These are phyloP conservation scores for Ambrosia hybrid DNA, from an alignment of 140 eudicot genomes.

Conservation along the genomic window DNA sequence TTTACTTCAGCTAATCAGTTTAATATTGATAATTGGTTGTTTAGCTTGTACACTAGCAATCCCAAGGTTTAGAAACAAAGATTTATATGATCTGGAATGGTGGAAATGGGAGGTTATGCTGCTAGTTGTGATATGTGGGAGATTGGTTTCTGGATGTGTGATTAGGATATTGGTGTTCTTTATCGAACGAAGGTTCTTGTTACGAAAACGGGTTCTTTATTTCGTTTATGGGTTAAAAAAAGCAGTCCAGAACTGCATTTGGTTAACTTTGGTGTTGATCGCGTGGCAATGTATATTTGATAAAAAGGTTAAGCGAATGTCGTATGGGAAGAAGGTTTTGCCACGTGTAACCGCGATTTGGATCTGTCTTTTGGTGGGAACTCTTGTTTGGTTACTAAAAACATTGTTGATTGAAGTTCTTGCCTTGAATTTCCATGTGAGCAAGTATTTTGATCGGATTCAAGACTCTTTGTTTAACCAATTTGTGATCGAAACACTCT, in stretches of 20 bases:
- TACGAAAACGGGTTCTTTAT: constrained; percentile 41
- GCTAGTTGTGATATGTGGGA: constrained; percentile 37
- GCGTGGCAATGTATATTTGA: constrained; percentile 50
- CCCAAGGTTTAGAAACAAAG: constrained; percentile 14
- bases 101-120: constrained; percentile 48
- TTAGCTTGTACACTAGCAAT: constrained; percentile 25
- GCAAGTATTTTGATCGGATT: constrained; percentile 43
- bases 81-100: constrained; percentile 22
- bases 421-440: constrained; percentile 46
- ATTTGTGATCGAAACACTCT: constrained; percentile 43
- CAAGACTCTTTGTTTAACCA: constrained; percentile 50
- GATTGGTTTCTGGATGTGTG: constrained; percentile 48
- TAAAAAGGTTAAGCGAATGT: constrained; percentile 26
- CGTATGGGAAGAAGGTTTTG: constrained; percentile 37
- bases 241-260: constrained; percentile 49
- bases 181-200: constrained; percentile 43
- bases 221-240: constrained; percentile 46
- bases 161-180: constrained; percentile 33
- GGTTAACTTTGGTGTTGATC: constrained; percentile 42
- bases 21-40: constrained; percentile 10
- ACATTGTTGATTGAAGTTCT: constrained; percentile 40
- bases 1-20: constrained; percentile 19
- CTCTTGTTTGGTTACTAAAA: constrained; percentile 40
- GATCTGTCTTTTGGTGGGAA: constrained; percentile 47
- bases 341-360: constrained; percentile 42